phyloP scores from a whole-genome alignment of 805 yeast genomes.

The Myxozyma vanderwaltii region DNA sequence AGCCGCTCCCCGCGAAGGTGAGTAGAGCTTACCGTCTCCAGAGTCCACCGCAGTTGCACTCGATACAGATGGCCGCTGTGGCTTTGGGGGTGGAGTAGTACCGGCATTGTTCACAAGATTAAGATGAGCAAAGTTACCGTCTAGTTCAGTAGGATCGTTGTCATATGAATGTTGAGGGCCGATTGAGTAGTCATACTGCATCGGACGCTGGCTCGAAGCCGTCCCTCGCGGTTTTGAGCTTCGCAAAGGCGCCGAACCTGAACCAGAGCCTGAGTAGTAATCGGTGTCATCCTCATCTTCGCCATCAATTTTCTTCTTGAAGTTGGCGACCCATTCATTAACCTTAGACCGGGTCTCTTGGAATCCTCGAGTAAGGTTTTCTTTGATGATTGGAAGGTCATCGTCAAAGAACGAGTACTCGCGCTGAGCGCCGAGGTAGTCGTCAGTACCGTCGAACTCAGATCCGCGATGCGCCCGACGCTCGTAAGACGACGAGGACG shows the following conservation, averaged over 20 bases:
- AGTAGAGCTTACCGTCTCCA: not conserved
- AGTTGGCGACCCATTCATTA: slow-evolving; percentile 74
- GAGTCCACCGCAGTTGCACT: not conserved
- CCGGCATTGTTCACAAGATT: slow-evolving; percentile 47
- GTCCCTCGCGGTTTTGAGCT: not conserved
- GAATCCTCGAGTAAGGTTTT: slow-evolving; percentile 69
- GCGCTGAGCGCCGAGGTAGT: slow-evolving; percentile 7
- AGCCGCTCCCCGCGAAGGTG: slow-evolving; percentile 5
- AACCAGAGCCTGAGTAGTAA: slow-evolving; percentile 10
- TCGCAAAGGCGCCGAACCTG: not conserved
- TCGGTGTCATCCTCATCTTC: slow-evolving; percentile 30
- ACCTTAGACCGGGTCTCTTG: slow-evolving; percentile 79
- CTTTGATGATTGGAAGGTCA: slow-evolving; percentile 57
- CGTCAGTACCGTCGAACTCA: slow-evolving; percentile 13
- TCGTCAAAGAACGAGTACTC: slow-evolving; percentile 43
- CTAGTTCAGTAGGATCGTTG: slow-evolving; percentile 58
- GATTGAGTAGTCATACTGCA: slow-evolving; percentile 11
- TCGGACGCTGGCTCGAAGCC: slow-evolving; percentile 3
- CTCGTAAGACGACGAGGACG: slow-evolving; percentile 17
- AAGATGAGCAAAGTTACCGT: slow-evolving; percentile 54
- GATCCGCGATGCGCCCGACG: slow-evolving; percentile 17
- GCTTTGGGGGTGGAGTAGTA: slow-evolving; percentile 40
- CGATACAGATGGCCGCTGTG: slow-evolving; percentile 38
- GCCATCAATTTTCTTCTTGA: slow-evolving; percentile 57
- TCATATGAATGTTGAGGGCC: slow-evolving; percentile 46